Base-by-base conservation (phyloP, 2,329 filamentous ascomycete genomes). In the Atkinsonella hypoxylon region DNA sequence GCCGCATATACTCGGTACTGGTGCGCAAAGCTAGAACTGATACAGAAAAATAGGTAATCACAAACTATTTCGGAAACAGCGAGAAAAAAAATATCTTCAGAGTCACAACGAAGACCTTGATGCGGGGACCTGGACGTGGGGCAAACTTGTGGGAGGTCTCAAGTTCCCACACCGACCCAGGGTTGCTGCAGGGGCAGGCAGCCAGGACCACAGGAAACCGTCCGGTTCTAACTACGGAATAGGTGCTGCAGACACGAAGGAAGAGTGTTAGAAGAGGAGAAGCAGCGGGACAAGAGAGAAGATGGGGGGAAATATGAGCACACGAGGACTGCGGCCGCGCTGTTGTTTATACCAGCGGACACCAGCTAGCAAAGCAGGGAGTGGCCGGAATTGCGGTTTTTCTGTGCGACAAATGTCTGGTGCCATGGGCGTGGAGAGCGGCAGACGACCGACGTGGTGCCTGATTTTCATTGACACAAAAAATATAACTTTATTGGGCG, bases 101-200 rank as follows among this genome's bases (percentile, higher is more conserved):
- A 36, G 44, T 22, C 32, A 49, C 50, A n/a, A 22, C 41, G 18
- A 38, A 22, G 46, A 51, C 38, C 20, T 50, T 45, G 53, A 45
- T 51, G 56, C 52, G 53, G 55, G 51, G 52, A 22, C 20, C 20
- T 22, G 3, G 20, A 22, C 20, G 20, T 22, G 20, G 20, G 20
- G 20, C 20, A 22, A 22, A 5, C 20, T 5, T 22, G 20, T 22
- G n/a, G n/a, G n/a, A n/a, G n/a, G n/a, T n/a, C n/a, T n/a, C n/a
- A n/a, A n/a, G 44, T 46, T 20, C 43, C n/a, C 31, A 32, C 31
- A 32, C 31, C 31, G 31, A 32, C 31, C 6, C 31, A 6, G 31
- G 31, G 31, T 32, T 32, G 31, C 31, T 32, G 34, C 34, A 36
- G 34, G 12, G 34, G 34, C 26, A 15, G 34, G 34, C 34, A 15